Evolutionary conservation across 495 filamentous ascomycete genomes (phyloP).

Genomic region (Neurospora sp.): DNA sequence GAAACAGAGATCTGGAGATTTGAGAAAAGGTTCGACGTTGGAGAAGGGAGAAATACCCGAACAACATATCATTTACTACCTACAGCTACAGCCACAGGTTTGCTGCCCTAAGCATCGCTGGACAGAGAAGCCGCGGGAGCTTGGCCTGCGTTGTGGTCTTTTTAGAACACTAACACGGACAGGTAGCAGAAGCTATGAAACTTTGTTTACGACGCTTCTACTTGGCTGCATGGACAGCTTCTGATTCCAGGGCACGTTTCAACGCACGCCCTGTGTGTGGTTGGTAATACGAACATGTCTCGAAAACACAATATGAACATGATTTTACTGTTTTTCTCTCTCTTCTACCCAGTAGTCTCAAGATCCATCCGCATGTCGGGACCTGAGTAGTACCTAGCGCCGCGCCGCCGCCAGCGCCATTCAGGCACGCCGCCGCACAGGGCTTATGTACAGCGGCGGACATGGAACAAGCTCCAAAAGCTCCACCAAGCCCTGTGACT

Average conservation of each 20-base stretch:
- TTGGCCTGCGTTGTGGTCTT: too few species aligned
- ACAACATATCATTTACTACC: background rate
- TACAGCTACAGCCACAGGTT: background rate
- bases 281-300: background rate
- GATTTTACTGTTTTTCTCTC: background rate
- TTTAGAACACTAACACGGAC: background rate
- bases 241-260: background rate
- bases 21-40: background rate
- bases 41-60: background rate
- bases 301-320: background rate
- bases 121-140: too few species aligned
- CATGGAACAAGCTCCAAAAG: background rate
- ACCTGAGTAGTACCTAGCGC: background rate
- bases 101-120: background rate
- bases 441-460: background rate
- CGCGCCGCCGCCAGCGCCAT: background rate
- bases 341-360: background rate
- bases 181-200: too few species aligned
- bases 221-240: background rate
- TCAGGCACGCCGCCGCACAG: background rate
- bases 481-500: background rate
- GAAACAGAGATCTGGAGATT: too few species aligned
- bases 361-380: background rate
- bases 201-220: too few species aligned
- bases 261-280: background rate